These are phyloP conservation scores for Cyanidium caldarium DNA, from an alignment of 23 red algal species.

Conservation along the genomic window DNA sequence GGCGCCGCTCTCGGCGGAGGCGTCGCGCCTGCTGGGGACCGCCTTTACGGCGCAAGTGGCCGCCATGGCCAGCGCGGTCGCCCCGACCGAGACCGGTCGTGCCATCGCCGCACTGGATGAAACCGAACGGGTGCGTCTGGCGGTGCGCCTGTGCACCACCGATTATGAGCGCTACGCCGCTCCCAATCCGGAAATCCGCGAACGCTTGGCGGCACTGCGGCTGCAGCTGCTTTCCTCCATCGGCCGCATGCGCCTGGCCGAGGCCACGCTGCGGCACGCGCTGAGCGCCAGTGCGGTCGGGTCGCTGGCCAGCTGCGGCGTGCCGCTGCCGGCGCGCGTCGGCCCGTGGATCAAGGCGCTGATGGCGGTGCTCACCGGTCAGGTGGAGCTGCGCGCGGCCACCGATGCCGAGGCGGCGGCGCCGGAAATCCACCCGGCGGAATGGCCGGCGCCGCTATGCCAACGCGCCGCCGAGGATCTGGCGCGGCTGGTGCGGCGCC, in stretches of 20 bases:
- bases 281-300: slow-evolving; percentile 28
- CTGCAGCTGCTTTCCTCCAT: slow-evolving; percentile 40
- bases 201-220: slow-evolving; percentile 25
- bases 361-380: slow-evolving; percentile 10
- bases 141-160: no score
- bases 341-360: slow-evolving; percentile 55
- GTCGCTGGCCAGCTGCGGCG: slow-evolving; percentile 6
- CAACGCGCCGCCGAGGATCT: slow-evolving; percentile 21
- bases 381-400: neutral
- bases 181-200: neutral
- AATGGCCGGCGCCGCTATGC: no score
- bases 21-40: no score
- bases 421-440: no score
- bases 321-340: slow-evolving; percentile 32
- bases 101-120: no score
- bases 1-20: no score
- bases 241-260: slow-evolving; percentile 11
- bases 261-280: slow-evolving; percentile 2
- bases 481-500: slow-evolving; percentile 20
- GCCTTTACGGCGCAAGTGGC: no score
- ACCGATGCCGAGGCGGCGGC: no score
- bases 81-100: no score
- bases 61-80: no score
- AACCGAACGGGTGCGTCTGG: no score
- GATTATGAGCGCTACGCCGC: no score